A percentile compares a stretch with the other conserved stretches of the same genome.
Conservation (phyloP, 768 basidiomycete species). For the Gymnopilus junonius region DNA sequence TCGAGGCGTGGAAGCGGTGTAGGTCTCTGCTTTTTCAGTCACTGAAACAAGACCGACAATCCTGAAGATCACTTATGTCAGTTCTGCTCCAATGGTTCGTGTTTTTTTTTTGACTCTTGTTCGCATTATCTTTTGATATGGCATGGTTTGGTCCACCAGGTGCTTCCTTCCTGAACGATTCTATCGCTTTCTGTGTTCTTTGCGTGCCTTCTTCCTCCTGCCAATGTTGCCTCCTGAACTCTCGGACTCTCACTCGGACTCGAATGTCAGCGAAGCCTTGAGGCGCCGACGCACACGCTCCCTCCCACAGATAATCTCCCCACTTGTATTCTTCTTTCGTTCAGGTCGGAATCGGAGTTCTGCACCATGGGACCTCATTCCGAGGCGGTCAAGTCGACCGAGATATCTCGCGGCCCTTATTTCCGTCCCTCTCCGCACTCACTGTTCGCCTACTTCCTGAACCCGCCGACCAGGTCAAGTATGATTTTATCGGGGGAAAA, state of each 20-base stretch:
- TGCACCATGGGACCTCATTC: background rate
- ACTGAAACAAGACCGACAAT: background rate
- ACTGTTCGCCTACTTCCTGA: background rate
- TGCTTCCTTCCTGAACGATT: background rate
- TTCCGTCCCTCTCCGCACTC: background rate
- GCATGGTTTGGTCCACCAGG: constrained; percentile 1
- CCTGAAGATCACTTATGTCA: constrained; percentile 2
- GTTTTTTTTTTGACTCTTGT: background rate
- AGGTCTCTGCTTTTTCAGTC: background rate
- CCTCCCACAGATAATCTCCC: background rate
- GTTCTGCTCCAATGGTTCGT: background rate
- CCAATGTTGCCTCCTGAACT: background rate
- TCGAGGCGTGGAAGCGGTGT: background rate
- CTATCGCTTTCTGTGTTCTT: background rate
- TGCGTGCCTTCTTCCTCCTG: background rate
- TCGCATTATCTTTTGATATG: background rate
- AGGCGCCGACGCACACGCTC: background rate
- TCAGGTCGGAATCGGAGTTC: constrained; percentile 1
- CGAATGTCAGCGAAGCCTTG: background rate
- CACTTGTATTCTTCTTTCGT: background rate
- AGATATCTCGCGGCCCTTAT: background rate
- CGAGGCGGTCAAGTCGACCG: background rate
- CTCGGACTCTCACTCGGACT: constrained; percentile 1
- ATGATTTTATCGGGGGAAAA: background rate
- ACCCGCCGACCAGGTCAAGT: background rate